Conservation (phyloP, 2,329 filamentous ascomycete species). For the Chlorencoelia australis region DNA sequence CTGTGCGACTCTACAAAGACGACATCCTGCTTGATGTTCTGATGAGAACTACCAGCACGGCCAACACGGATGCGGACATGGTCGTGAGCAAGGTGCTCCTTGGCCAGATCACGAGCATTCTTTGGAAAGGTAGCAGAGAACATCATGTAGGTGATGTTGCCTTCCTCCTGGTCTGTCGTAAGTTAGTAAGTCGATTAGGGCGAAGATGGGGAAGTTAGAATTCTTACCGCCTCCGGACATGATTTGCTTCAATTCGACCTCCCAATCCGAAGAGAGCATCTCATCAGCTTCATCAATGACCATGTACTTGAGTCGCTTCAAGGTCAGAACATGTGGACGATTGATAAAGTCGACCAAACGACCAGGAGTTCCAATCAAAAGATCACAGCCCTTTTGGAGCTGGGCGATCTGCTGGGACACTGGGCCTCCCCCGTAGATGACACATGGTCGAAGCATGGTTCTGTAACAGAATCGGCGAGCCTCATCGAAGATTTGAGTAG, state of each 20-base stretch:
- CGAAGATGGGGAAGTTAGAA: neutral
- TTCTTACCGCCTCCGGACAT: conserved; percentile 69
- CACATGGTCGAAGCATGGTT: conserved; percentile 85
- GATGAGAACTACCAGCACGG: conserved; percentile 71
- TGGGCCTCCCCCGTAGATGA: conserved; percentile 78
- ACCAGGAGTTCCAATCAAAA: conserved; percentile 81
- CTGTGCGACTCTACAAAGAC: conserved; percentile 51
- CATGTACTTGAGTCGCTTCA: conserved; percentile 67
- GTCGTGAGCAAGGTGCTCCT: conserved; percentile 61
- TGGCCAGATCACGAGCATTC: conserved; percentile 64
- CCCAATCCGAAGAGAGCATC: conserved; percentile 74
- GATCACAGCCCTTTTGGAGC: conserved; percentile 74
- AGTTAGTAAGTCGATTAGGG: conserved; percentile 11
- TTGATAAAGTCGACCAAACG: conserved; percentile 78
- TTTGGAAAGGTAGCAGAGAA: conserved; percentile 95
- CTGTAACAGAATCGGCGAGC: conserved; percentile 88
- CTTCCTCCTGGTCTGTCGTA: conserved; percentile 62
- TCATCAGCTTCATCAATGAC: conserved; percentile 95
- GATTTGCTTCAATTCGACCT: conserved; percentile 62
- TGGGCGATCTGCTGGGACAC: conserved; percentile 59
- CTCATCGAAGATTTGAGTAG: conserved; percentile 92
- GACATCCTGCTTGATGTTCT: conserved; percentile 73
- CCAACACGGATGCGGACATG: conserved; percentile 79
- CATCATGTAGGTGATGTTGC: conserved; percentile 60
- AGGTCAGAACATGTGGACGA: conserved; percentile 55